phyloP scores from a whole-genome alignment of 2,329 filamentous ascomycete genomes.

The Colletotrichum lini region DNA sequence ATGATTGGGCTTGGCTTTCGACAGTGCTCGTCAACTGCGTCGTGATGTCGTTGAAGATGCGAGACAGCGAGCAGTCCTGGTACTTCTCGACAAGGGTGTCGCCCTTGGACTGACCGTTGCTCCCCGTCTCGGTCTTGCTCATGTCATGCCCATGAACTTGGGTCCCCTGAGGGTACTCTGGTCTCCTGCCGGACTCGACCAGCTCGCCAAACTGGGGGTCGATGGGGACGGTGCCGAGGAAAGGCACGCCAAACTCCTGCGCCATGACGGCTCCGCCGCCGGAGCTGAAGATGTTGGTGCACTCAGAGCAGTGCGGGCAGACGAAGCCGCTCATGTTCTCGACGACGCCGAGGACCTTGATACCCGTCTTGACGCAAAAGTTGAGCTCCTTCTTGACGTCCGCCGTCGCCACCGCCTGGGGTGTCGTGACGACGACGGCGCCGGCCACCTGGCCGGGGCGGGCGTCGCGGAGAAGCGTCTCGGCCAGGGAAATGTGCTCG shows the following conservation, averaged over 20 bases:
- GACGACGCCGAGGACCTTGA: conserved; percentile 87
- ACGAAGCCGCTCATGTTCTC: conserved; percentile 98
- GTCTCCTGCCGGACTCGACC: conserved; percentile 80
- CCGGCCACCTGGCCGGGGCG: conserved; percentile 80
- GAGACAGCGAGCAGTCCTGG: conserved; percentile 76
- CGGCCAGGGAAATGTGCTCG: conserved; percentile 95
- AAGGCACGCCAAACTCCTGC: conserved; percentile 84
- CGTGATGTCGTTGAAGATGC: conserved; percentile 78
- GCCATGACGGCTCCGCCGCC: conserved; percentile 94
- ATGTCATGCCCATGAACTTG: conserved; percentile 71
- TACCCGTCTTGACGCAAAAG: conserved; percentile 88
- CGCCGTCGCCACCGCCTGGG: conserved; percentile 92
- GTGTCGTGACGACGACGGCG: conserved; percentile 95
- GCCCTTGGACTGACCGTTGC: conserved; percentile 30
- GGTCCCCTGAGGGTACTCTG: conserved; percentile 79
- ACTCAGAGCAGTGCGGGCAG: conserved; percentile 85
- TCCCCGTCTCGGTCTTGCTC: conserved; percentile 47
- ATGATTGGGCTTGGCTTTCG: conserved; percentile 28
- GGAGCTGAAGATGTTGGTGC: conserved; percentile 93
- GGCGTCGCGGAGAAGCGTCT: conserved; percentile 80
- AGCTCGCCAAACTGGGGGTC: conserved; percentile 92
- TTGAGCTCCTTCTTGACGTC: conserved; percentile 97
- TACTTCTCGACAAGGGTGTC: conserved; percentile 78
- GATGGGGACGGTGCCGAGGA: conserved; percentile 89
- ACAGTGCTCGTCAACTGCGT: conserved; percentile 54